Evolutionary conservation across 1,284 basidiomycete genomes (phyloP).

Genomic region (Pseudozyma tsukubaensis): DNA sequence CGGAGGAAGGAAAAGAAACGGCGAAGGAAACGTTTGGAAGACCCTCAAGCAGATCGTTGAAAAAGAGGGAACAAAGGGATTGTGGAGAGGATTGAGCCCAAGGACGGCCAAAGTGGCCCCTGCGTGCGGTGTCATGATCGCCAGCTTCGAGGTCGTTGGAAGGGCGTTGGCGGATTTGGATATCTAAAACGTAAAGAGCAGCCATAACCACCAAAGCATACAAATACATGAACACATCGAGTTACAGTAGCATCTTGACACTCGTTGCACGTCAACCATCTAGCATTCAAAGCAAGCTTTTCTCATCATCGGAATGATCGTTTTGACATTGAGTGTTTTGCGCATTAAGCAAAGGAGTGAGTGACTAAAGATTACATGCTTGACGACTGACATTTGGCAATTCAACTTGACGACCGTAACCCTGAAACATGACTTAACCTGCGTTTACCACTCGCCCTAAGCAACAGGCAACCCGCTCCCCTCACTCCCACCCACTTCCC

Average conservation of each 20-base stretch:
- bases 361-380: slow-evolving; percentile 8
- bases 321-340: background rate
- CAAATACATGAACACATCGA: background rate
- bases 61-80: slow-evolving; percentile 80
- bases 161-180: slow-evolving; percentile 45
- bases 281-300: background rate
- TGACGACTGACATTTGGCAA: background rate
- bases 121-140: slow-evolving; percentile 98
- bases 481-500: background rate
- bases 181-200: background rate
- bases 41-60: slow-evolving; percentile 78
- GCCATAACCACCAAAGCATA: background rate
- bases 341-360: slow-evolving; percentile 2
- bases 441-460: background rate
- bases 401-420: background rate
- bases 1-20: background rate
- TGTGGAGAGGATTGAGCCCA: slow-evolving; percentile 87
- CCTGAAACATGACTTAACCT: background rate
- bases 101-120: slow-evolving; percentile 95
- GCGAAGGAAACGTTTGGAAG: slow-evolving; percentile 10
- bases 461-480: slow-evolving; percentile 13
- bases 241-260: background rate
- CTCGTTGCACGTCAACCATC: no score
- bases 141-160: slow-evolving; percentile 83
- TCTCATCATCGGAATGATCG: background rate